Percentiles rank a stretch among this genome's conserved stretches.
Evolutionary conservation across 208 protist genomes (phyloP).

Genomic region (Wallacemonas sp.): DNA sequence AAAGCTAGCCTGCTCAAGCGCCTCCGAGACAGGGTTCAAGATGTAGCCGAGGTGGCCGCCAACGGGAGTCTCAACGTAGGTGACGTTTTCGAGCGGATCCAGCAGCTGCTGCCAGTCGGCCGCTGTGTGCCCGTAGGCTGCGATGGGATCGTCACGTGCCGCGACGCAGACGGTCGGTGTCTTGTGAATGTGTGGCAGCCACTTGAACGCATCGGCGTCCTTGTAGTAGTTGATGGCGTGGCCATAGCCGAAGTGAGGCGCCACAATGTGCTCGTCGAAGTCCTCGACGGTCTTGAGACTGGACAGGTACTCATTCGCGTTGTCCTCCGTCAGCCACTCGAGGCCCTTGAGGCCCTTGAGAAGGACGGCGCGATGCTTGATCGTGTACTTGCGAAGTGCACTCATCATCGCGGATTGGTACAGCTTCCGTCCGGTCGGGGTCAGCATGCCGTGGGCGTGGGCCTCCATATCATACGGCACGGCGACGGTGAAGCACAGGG

Average conservation of each 20-base stretch:
- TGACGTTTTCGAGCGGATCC: constrained; percentile 34
- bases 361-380: constrained; percentile 36
- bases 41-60: constrained; percentile 67
- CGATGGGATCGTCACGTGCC: constrained; percentile 48
- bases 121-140: constrained; percentile 18
- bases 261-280: constrained; percentile 46
- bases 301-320: constrained; percentile 16
- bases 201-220: constrained; percentile 35
- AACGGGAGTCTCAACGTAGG: constrained; percentile 53
- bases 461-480: constrained; percentile 55
- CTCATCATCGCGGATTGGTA: constrained; percentile 38
- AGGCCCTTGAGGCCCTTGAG: constrained; percentile 23
- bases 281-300: constrained; percentile 29
- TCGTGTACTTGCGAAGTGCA: constrained; percentile 31
- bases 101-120: constrained; percentile 42
- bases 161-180: constrained; percentile 48
- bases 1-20: constrained; percentile 13
- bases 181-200: constrained; percentile 21
- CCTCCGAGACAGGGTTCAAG: constrained; percentile 33
- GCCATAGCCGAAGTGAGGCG: constrained; percentile 51
- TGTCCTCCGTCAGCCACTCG: constrained; percentile 18
- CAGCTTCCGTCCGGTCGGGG: constrained; percentile 20
- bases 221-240: constrained; percentile 45
- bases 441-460: constrained; percentile 26
- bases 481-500: constrained; percentile 27